phyloP scores from a whole-genome alignment of 306 rosid genomes.

The Quercus glauca region DNA sequence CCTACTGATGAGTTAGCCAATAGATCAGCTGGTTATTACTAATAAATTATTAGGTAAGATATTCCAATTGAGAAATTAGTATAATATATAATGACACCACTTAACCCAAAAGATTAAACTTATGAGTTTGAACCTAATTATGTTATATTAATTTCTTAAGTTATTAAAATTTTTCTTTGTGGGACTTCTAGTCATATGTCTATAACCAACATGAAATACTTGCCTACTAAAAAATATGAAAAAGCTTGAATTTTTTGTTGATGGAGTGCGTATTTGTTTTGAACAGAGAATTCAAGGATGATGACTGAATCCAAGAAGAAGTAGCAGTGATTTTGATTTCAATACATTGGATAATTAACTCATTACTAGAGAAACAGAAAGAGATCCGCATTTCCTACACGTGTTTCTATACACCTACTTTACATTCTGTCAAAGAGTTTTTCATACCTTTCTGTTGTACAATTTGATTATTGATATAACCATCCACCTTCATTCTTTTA shows the following conservation, averaged over 20 bases:
- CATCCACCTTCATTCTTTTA: slow-evolving; percentile 7
- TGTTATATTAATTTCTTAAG: too few species aligned
- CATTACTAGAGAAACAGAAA: background rate
- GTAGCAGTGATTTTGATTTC: slow-evolving; percentile 30
- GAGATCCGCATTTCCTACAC: slow-evolving; percentile 10
- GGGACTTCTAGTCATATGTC: too few species aligned
- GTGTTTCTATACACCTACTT: slow-evolving; percentile 24
- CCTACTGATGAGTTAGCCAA: background rate
- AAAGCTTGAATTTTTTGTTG: background rate
- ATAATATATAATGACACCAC: too few species aligned
- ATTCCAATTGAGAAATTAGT: too few species aligned
- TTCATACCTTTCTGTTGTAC: slow-evolving; percentile 20
- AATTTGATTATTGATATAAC: slow-evolving; percentile 12
- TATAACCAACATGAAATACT: too few species aligned
- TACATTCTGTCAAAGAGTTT: slow-evolving; percentile 17
- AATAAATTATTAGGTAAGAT: too few species aligned
- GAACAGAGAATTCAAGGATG: slow-evolving; percentile 90
- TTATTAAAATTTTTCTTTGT: too few species aligned
- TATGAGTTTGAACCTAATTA: too few species aligned
- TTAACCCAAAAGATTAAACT: too few species aligned
- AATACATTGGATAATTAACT: slow-evolving; percentile 29
- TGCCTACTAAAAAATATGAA: too few species aligned
- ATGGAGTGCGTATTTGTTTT: slow-evolving; percentile 21
- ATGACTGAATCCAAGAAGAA: slow-evolving; percentile 51
- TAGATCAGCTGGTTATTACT: background rate